Evolutionary conservation across 768 basidiomycete species (phyloP).

Genomic region (Cystofilobasidium bisporidii): DNA sequence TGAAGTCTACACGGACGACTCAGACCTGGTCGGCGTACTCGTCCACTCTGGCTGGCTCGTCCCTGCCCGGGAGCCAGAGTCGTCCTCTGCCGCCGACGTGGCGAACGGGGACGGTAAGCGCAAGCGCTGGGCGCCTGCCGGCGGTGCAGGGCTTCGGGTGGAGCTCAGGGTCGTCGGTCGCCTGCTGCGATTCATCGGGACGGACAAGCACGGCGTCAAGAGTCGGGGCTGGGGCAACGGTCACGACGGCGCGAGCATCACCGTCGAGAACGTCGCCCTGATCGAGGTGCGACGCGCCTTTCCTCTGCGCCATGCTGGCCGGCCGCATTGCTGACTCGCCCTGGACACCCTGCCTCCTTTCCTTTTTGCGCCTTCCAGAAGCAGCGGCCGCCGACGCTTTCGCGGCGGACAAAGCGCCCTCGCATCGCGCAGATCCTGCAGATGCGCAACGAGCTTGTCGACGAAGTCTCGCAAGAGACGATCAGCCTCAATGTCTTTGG

Average conservation of each 20-base stretch:
- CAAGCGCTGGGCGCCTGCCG: neutral
- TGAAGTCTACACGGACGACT: slow-evolving; percentile 46
- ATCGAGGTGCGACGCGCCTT: slow-evolving; percentile 35
- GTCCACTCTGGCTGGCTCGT: slow-evolving; percentile 43
- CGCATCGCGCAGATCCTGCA: neutral
- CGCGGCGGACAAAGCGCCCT: slow-evolving; percentile 21
- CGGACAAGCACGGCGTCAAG: slow-evolving; percentile 38
- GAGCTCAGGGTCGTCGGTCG: slow-evolving; percentile 40
- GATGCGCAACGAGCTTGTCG: slow-evolving; percentile 18
- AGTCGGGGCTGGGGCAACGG: slow-evolving; percentile 44
- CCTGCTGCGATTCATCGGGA: slow-evolving; percentile 40
- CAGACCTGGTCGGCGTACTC: slow-evolving; percentile 40
- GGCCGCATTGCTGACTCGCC: neutral
- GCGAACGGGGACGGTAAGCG: slow-evolving; percentile 7
- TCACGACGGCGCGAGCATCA: slow-evolving; percentile 43
- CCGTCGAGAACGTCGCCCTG: slow-evolving; percentile 39
- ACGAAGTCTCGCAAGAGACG: slow-evolving; percentile 2
- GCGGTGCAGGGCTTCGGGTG: slow-evolving; percentile 28
- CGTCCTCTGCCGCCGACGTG: neutral
- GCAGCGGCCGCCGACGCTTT: neutral
- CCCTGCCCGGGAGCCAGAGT: slow-evolving; percentile 23
- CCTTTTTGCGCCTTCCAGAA: neutral
- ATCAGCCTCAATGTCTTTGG: slow-evolving; percentile 20
- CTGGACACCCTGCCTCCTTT: too few relatives aligned
- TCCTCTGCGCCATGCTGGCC: neutral